These are phyloP conservation scores for Mycena capillaripes DNA, from an alignment of 768 basidiomycete species.

Conservation along the genomic window DNA sequence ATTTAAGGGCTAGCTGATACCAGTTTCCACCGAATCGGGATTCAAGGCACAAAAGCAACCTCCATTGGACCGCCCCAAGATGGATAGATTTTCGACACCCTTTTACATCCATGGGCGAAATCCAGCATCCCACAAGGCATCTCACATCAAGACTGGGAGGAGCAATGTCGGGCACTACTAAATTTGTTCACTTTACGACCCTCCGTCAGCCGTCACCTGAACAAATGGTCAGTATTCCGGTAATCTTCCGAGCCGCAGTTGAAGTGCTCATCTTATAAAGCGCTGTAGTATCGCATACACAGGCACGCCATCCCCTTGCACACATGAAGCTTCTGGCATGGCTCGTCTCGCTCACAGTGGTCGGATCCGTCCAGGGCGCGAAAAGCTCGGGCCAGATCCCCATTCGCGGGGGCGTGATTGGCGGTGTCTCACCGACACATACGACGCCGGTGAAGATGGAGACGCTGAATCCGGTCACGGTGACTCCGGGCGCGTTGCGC, in stretches of 20 bases:
- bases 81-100: background rate
- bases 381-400: conserved; percentile 59
- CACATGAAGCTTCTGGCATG: background rate
- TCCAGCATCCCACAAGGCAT: conserved; percentile 6
- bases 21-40: background rate
- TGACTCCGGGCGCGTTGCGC: conserved; percentile 37
- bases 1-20: background rate
- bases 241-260: conserved; percentile 38
- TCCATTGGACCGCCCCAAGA: conserved; percentile 4
- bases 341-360: background rate
- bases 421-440: conserved; percentile 49
- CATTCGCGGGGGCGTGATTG: conserved; percentile 64
- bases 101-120: background rate
- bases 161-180: background rate
- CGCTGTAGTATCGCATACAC: background rate
- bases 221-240: background rate
- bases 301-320: background rate
- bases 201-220: too few relatives aligned
- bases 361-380: conserved; percentile 19
- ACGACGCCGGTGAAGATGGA: conserved; percentile 4
- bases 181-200: too few relatives aligned
- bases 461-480: conserved; percentile 29
- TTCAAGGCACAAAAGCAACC: background rate
- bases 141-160: conserved; percentile 2
- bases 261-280: conserved; percentile 38